Evolutionary conservation across 768 basidiomycete genomes (phyloP).

Genomic region (Astraeus odoratus): DNA sequence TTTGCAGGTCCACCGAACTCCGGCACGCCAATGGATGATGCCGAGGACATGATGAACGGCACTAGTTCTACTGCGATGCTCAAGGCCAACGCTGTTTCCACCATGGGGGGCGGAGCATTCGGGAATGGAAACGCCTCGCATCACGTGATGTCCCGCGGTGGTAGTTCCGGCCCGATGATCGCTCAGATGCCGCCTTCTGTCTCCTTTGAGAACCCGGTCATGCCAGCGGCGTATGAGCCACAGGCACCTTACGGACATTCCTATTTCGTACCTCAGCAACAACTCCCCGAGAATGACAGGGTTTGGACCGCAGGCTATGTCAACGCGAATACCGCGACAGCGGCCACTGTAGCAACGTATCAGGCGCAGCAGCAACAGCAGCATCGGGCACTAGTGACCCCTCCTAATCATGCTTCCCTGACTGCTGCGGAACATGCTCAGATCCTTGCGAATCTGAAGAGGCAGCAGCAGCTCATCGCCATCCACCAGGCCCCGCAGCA

Average conservation of each 20-base stretch:
- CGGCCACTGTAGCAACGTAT: conserved; percentile 32
- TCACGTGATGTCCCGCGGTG: conserved; percentile 19
- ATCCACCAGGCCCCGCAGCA: conserved; percentile 21
- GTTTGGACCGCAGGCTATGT: conserved; percentile 27
- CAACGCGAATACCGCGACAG: conserved; percentile 15
- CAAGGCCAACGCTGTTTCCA: conserved; percentile 26
- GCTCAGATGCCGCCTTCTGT: conserved; percentile 36
- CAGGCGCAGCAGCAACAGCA: conserved; percentile 38
- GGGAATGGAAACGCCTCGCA: not conserved
- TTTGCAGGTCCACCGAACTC: conserved; percentile 15
- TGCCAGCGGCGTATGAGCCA: conserved; percentile 40
- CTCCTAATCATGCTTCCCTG: conserved; percentile 8
- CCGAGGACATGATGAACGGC: conserved; percentile 24
- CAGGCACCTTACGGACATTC: conserved; percentile 25
- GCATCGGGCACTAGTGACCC: conserved; percentile 14
- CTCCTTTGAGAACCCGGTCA: conserved; percentile 48
- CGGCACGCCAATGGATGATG: conserved; percentile 22
- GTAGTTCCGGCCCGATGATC: conserved; percentile 34
- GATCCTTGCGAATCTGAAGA: conserved; percentile 18
- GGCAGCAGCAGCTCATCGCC: conserved; percentile 27
- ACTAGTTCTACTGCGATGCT: conserved; percentile 26
- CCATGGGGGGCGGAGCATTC: conserved; percentile 11
- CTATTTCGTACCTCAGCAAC: conserved; percentile 10
- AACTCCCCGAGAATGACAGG: conserved; percentile 21
- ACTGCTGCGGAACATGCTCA: conserved; percentile 14